Conservation (phyloP, 2,329 filamentous ascomycete genomes). For the Talaromyces verruculosus region DNA sequence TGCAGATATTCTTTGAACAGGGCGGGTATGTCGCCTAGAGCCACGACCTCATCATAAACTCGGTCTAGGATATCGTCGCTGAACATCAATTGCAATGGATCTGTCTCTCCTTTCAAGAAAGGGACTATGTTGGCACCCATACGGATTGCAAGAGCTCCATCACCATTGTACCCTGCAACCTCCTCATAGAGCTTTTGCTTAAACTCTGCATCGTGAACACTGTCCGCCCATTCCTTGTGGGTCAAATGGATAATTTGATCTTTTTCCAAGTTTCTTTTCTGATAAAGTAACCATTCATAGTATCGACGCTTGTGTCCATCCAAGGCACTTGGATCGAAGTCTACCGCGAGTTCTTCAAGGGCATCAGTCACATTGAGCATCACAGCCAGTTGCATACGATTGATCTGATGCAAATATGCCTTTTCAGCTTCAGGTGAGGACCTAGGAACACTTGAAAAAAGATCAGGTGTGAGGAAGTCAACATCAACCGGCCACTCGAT, state of each 20-base stretch:
- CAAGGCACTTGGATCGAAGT: constrained; percentile 24
- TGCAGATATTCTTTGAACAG: constrained; percentile 25
- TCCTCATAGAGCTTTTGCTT: constrained; percentile 29
- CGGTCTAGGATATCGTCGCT: constrained; percentile 33
- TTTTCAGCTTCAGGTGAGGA: constrained; percentile 17
- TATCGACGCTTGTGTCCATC: constrained; percentile 32
- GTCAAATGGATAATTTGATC: constrained; percentile 30
- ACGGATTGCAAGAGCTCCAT: constrained; percentile 34
- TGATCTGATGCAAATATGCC: constrained; percentile 25
- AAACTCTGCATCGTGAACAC: constrained; percentile 23
- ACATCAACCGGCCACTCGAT: constrained; percentile 28
- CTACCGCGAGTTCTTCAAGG: constrained; percentile 24
- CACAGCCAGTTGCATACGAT: constrained; percentile 31
- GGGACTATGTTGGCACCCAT: constrained; percentile 34
- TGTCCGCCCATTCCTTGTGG: constrained; percentile 26
- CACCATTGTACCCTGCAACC: constrained; percentile 28
- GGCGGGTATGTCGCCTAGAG: constrained; percentile 27
- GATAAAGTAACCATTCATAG: constrained; percentile 32
- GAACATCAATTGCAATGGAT: constrained; percentile 39
- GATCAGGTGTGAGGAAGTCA: constrained; percentile 8
- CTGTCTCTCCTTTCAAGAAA: constrained; percentile 30
- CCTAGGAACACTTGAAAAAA: neutral
- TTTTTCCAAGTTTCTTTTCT: constrained; percentile 24
- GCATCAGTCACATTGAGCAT: constrained; percentile 34
- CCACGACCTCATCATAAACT: constrained; percentile 31